Conservation (phyloP, 2,329 filamentous ascomycete species). For the Calonectria leucothoes region DNA sequence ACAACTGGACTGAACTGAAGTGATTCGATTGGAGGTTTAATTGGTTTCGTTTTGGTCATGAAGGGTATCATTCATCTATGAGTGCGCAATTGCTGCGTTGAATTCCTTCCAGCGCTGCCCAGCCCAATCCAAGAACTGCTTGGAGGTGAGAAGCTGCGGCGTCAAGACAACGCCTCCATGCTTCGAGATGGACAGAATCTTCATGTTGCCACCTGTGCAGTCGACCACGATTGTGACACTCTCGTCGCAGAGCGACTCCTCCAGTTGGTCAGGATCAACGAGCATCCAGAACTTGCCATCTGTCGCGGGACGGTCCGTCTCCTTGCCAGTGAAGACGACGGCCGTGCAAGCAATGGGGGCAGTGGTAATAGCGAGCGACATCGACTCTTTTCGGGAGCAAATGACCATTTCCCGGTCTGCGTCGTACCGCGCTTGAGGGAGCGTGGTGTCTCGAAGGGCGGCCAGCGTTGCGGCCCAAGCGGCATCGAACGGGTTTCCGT, state of each 20-base stretch:
- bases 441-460: constrained; percentile 79
- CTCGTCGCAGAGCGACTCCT: constrained; percentile 88
- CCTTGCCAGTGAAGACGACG: constrained; percentile 78
- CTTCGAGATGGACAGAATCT: constrained; percentile 82
- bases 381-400: constrained; percentile 72
- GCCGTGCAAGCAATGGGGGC: constrained; percentile 83
- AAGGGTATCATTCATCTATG: constrained; percentile 45
- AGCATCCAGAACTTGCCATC: constrained; percentile 77
- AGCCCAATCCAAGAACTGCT: constrained; percentile 59
- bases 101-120: constrained; percentile 51
- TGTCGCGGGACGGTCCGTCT: constrained; percentile 55
- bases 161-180: constrained; percentile 80
- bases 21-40: neutral
- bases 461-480: constrained; percentile 88
- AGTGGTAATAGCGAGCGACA: constrained; percentile 68
- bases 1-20: neutral
- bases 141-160: constrained; percentile 72
- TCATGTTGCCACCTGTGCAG: constrained; percentile 60
- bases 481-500: constrained; percentile 91
- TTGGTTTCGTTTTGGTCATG: constrained; percentile 24
- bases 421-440: constrained; percentile 88
- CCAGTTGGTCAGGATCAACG: constrained; percentile 88
- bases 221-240: constrained; percentile 87
- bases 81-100: constrained; percentile 44
- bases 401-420: constrained; percentile 81